These are phyloP conservation scores for Clavispora phyllophila DNA, from an alignment of 805 yeast genomes.

Conservation along the genomic window DNA sequence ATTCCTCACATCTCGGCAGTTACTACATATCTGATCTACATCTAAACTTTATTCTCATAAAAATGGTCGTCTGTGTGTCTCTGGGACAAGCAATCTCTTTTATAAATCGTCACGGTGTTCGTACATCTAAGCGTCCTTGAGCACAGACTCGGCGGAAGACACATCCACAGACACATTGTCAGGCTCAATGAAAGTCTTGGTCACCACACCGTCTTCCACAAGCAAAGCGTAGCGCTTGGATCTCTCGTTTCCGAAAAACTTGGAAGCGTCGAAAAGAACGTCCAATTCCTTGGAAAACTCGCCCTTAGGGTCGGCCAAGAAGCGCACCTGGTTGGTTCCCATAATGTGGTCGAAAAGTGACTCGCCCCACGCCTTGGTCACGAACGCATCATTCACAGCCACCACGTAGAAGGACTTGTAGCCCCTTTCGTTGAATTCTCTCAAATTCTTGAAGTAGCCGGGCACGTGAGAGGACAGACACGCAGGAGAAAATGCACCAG, in stretches of 20 bases:
- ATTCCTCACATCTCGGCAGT: no score
- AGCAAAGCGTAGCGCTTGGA: conserved; percentile 71
- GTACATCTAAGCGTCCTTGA: conserved; percentile 19
- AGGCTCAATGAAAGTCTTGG: conserved; percentile 68
- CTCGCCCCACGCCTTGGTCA: conserved; percentile 74
- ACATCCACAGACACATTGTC: conserved; percentile 69
- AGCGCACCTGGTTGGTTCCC: conserved; percentile 36
- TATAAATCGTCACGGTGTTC: no score
- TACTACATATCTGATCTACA: no score
- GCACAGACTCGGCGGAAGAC: conserved; percentile 43
- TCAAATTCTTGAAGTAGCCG: conserved; percentile 53
- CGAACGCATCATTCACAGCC: conserved; percentile 85
- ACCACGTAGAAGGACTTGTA: conserved; percentile 56
- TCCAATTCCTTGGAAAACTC: conserved; percentile 64
- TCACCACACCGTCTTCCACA: conserved; percentile 70
- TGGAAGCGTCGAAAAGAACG: conserved; percentile 67
- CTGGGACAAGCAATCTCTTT: no score
- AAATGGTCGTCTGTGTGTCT: no score
- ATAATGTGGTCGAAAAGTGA: conserved; percentile 17
- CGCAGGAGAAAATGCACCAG: conserved; percentile 75
- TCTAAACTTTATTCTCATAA: no score
- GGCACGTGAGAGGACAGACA: conserved; percentile 73
- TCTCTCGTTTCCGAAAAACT: conserved; percentile 72
- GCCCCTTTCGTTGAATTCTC: conserved; percentile 62
- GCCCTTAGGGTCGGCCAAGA: conserved; percentile 78